phyloP scores from a whole-genome alignment of 108 stramenopile genomes.

The Pseudonitzschia multistriata region DNA sequence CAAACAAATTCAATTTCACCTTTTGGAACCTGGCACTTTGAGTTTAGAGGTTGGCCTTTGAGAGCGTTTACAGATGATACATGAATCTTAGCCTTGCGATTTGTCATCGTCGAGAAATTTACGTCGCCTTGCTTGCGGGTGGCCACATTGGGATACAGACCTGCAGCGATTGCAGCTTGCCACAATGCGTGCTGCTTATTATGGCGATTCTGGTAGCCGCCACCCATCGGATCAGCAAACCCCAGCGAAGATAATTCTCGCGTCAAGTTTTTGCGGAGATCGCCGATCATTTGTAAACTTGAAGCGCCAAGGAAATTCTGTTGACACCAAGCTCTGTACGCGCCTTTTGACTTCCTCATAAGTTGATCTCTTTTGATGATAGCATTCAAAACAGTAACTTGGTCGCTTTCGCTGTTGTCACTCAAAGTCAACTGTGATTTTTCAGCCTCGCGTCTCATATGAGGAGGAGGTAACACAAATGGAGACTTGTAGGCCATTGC shows the following conservation, averaged over 20 bases:
- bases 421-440: constrained; percentile 53
- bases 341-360: constrained; percentile 32
- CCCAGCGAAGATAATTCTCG: constrained; percentile 58
- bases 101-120: constrained; percentile 71
- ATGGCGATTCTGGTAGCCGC: constrained; percentile 52
- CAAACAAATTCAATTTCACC: constrained; percentile 65
- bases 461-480: constrained; percentile 60
- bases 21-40: constrained; percentile 51
- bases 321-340: constrained; percentile 53
- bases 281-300: constrained; percentile 60
- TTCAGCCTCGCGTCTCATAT: constrained; percentile 48
- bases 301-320: constrained; percentile 54
- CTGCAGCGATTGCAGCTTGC: constrained; percentile 66
- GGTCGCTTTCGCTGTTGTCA: constrained; percentile 63
- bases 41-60: constrained; percentile 56
- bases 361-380: constrained; percentile 48
- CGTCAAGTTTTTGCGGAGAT: constrained; percentile 55
- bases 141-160: constrained; percentile 75
- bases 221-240: constrained; percentile 35
- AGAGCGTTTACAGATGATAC: constrained; percentile 66
- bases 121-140: constrained; percentile 55
- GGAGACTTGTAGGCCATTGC: constrained; percentile 65
- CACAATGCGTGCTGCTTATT: constrained; percentile 45
- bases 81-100: constrained; percentile 74
- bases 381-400: constrained; percentile 64